Conservation (phyloP, 78 protist genomes). For the Dictyostelium purpureum region DNA sequence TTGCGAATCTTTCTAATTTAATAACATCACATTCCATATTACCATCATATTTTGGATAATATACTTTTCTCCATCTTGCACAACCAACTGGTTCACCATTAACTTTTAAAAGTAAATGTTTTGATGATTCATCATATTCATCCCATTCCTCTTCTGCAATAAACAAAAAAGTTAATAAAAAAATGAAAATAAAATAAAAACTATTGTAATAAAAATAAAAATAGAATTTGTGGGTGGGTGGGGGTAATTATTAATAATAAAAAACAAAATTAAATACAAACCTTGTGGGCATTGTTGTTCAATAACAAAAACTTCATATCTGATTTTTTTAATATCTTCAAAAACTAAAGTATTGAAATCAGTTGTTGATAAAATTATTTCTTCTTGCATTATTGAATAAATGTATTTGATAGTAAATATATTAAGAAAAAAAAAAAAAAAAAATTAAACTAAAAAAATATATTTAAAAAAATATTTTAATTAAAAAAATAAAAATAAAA, state of each 20-base stretch:
- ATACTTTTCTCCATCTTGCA: conserved; percentile 38
- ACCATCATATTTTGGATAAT: conserved; percentile 48
- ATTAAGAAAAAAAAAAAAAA: background rate
- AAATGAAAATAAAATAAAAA: too few relatives aligned
- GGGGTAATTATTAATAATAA: background rate
- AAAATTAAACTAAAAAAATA: background rate
- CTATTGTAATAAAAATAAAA: too few relatives aligned
- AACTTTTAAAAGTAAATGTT: conserved; percentile 30
- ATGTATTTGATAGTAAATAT: background rate
- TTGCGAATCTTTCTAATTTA: conserved; percentile 70
- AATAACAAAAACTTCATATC: conserved; percentile 73
- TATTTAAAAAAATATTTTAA: background rate
- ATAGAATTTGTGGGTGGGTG: background rate
- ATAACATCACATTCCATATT: conserved; percentile 28
- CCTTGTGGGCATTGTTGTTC: conserved; percentile 62
- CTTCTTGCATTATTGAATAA: background rate
- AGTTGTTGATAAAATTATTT: background rate
- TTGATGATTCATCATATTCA: conserved; percentile 45
- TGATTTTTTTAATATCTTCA: conserved; percentile 58
- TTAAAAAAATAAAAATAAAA: background rate
- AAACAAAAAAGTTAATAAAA: too few relatives aligned
- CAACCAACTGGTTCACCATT: conserved; percentile 49
- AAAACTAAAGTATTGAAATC: background rate
- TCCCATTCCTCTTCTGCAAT: conserved; percentile 68
- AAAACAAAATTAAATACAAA: background rate